These are phyloP conservation scores for Psidium friedrichsthalianum DNA, from an alignment of 345 rosid genomes.

Conservation along the genomic window DNA sequence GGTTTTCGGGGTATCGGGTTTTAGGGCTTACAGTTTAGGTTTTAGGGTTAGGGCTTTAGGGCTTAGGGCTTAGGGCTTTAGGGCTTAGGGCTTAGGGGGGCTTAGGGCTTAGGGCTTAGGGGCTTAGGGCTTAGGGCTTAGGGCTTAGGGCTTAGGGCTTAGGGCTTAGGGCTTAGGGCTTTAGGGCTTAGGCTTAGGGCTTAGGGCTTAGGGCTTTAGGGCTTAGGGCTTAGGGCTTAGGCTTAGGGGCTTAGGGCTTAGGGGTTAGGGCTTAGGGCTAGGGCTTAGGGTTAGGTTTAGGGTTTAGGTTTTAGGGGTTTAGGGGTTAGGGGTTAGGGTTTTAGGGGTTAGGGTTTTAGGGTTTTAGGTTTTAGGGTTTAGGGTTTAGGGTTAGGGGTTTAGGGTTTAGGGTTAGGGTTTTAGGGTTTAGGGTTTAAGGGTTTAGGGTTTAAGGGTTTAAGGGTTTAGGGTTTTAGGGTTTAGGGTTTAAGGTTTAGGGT, in stretches of 20 bases:
- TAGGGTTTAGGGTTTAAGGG: background rate
- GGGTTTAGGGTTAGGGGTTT: background rate
- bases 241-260: slow-evolving; percentile 10
- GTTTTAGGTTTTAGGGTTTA: background rate
- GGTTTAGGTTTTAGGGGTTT: slow-evolving; percentile 6
- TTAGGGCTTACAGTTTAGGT: slow-evolving; percentile 6
- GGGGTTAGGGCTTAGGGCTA: slow-evolving; percentile 6
- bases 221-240: slow-evolving; percentile 9
- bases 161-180: slow-evolving; percentile 10
- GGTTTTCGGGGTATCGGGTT: background rate
- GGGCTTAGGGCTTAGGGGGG: slow-evolving; percentile 15
- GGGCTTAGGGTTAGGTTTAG: background rate
- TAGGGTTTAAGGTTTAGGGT: background rate
- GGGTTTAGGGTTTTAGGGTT: too few species aligned
- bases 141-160: slow-evolving; percentile 12
- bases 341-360: background rate
- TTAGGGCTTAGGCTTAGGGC: slow-evolving; percentile 9
- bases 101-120: slow-evolving; percentile 15
- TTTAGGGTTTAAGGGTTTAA: background rate
- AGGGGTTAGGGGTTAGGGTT: slow-evolving; percentile 4
- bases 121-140: slow-evolving; percentile 11
- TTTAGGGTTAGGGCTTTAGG: slow-evolving; percentile 8
- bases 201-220: slow-evolving; percentile 16
- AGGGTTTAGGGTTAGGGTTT: background rate
- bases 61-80: slow-evolving; percentile 7